Evolutionary conservation across 2,329 filamentous ascomycete genomes (phyloP).

Genomic region (Aspergillus oerlinghausenensis): DNA sequence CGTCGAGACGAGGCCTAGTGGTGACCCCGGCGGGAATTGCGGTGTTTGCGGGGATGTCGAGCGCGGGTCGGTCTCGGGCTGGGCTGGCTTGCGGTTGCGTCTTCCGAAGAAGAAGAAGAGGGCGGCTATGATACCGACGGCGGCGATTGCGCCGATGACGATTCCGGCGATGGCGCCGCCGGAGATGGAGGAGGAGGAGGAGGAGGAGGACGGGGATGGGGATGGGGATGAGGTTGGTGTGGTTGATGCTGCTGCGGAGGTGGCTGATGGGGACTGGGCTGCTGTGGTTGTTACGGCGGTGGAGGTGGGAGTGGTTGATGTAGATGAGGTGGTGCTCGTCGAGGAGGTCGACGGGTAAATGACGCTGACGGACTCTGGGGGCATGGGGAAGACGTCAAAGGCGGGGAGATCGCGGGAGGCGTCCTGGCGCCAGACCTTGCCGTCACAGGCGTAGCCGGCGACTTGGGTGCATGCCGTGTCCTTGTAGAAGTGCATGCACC

Average conservation of each 20-base stretch:
- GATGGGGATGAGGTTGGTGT: background rate
- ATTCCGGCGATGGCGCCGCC: conserved; percentile 7
- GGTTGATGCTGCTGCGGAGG: background rate
- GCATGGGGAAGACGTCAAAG: conserved; percentile 13
- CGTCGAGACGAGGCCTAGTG: background rate
- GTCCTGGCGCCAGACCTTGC: conserved; percentile 3
- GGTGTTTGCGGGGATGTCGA: background rate
- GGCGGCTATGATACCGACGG: background rate
- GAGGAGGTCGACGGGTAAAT: background rate
- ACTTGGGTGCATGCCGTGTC: conserved; percentile 3
- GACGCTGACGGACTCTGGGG: background rate
- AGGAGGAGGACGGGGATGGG: too few species aligned
- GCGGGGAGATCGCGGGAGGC: conserved; percentile 8
- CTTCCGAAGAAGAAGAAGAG: conserved; percentile 5
- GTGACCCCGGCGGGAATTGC: background rate
- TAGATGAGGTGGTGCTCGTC: background rate
- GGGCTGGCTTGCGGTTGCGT: conserved; percentile 1
- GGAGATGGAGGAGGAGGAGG: background rate
- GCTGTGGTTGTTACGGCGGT: background rate
- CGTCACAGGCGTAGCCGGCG: conserved; percentile 9
- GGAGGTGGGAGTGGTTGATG: background rate
- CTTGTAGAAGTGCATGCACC: conserved; percentile 11
- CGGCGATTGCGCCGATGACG: conserved; percentile 3
- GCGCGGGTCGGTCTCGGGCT: background rate
- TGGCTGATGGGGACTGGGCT: background rate